These are phyloP conservation scores for Yamadazyma sp. DNA, from an alignment of 1,139 yeast species.

Conservation along the genomic window DNA sequence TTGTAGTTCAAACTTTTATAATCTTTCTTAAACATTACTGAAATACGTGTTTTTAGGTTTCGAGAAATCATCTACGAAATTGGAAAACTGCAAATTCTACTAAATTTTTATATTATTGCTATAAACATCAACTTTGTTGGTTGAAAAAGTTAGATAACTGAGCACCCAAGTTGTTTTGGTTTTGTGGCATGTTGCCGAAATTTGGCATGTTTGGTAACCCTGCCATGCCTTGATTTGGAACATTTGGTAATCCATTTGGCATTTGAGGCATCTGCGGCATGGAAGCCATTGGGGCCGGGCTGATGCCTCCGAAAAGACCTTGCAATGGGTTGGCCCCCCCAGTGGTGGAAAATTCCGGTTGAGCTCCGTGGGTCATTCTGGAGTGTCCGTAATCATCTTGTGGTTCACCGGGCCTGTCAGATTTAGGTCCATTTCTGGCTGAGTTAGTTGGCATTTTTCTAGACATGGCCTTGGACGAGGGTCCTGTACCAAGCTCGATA, in stretches of 20 bases:
- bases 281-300: conserved; percentile 2
- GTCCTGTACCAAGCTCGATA: conserved; percentile 92
- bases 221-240: conserved; percentile 10
- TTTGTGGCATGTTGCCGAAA: conserved; percentile 16
- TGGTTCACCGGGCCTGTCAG: conserved; percentile 65
- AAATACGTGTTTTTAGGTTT: not conserved
- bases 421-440: conserved; percentile 82
- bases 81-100: not conserved
- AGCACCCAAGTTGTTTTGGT: conserved; percentile 24
- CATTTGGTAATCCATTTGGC: conserved; percentile 15
- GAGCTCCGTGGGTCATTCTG: conserved; percentile 28
- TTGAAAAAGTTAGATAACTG: conserved; percentile 38
- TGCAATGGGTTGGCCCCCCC: conserved; percentile 51
- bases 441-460: conserved; percentile 86
- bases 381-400: conserved; percentile 38
- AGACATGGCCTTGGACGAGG: conserved; percentile 88
- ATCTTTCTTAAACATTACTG: not conserved
- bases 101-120: conserved; percentile 1
- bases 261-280: conserved; percentile 11
- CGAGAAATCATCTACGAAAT: too few relatives aligned
- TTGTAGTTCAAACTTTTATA: not conserved
- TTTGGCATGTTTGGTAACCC: conserved; percentile 20
- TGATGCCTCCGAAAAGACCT: conserved; percentile 36
- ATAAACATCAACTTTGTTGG: conserved; percentile 8
- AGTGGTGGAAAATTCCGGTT: conserved; percentile 36